Conservation (phyloP, 2,329 filamentous ascomycete genomes). For the Colletotrichum phormii region DNA sequence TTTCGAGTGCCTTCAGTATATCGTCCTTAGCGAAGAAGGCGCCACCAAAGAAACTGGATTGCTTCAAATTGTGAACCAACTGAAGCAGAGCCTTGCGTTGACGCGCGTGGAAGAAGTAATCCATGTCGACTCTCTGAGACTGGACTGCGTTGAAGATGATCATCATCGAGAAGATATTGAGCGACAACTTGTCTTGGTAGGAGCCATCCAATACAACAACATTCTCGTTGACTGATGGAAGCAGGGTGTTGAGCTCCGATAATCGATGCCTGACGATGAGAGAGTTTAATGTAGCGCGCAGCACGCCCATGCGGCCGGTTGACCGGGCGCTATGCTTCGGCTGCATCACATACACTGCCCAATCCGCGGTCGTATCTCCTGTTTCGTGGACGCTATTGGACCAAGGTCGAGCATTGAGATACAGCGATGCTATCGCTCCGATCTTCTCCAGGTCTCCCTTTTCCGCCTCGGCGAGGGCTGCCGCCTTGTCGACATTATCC, state of each 20-base stretch:
- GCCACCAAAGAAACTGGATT: conserved; percentile 87
- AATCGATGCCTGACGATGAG: conserved; percentile 85
- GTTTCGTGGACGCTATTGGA: conserved; percentile 66
- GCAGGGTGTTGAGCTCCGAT: conserved; percentile 74
- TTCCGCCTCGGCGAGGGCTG: conserved; percentile 49
- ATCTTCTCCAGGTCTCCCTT: conserved; percentile 74
- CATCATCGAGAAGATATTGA: conserved; percentile 87
- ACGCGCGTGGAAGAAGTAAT: conserved; percentile 88
- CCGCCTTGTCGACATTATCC: conserved; percentile 1
- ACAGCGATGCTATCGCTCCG: conserved; percentile 74
- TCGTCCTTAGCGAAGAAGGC: conserved; percentile 77
- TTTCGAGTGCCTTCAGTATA: conserved; percentile 72
- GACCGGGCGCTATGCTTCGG: conserved; percentile 62
- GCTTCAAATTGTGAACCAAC: conserved; percentile 82
- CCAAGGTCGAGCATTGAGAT: conserved; percentile 84
- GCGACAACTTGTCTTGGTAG: conserved; percentile 83
- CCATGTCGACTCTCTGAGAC: conserved; percentile 83
- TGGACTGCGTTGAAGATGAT: conserved; percentile 89
- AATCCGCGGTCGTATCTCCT: conserved; percentile 72
- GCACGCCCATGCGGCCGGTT: conserved; percentile 69
- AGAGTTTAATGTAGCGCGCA: conserved; percentile 78
- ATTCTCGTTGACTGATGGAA: conserved; percentile 80
- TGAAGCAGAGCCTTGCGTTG: conserved; percentile 75
- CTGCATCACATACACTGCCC: conserved; percentile 79
- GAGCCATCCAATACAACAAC: conserved; percentile 82